Percentiles rank a stretch among this genome's conserved stretches.
phyloP scores from a whole-genome alignment of 2,329 filamentous ascomycete genomes.

The Talaromyces sp. region DNA sequence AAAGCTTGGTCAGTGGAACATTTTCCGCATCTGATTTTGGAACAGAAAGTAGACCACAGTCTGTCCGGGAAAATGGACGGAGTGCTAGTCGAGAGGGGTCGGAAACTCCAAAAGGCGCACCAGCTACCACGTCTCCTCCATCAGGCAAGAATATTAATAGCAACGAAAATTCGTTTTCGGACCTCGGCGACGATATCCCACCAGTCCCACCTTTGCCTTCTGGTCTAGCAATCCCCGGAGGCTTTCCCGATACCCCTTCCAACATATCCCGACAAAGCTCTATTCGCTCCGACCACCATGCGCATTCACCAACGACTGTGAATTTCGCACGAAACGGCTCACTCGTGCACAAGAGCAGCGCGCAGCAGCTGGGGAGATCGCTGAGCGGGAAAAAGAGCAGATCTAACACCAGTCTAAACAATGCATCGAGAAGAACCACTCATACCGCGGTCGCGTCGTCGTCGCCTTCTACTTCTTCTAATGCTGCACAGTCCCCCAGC shows the following conservation, averaged over 20 bases:
- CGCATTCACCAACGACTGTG: slow-evolving; percentile 24
- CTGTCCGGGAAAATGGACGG: slow-evolving; percentile 16
- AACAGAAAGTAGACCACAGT: slow-evolving; percentile 23
- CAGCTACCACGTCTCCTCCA: slow-evolving; percentile 10
- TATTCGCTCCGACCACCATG: slow-evolving; percentile 22
- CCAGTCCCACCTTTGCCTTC: slow-evolving; percentile 42
- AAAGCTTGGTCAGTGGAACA: slow-evolving; percentile 39
- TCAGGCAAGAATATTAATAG: slow-evolving; percentile 12
- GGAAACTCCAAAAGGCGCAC: slow-evolving; percentile 27
- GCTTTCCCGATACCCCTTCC: slow-evolving; percentile 32
- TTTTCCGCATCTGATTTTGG: slow-evolving; percentile 32
- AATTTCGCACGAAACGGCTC: slow-evolving; percentile 9
- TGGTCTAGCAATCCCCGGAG: slow-evolving; percentile 34
- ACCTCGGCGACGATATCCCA: slow-evolving; percentile 30
- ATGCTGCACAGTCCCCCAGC: background rate
- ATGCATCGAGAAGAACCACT: slow-evolving; percentile 1
- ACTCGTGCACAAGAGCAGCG: slow-evolving; percentile 17
- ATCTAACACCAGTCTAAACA: slow-evolving; percentile 25
- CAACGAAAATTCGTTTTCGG: slow-evolving; percentile 10
- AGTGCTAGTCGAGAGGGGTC: slow-evolving; percentile 20
- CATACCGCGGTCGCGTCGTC: slow-evolving; percentile 1
- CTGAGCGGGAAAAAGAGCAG: slow-evolving; percentile 30
- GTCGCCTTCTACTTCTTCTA: slow-evolving; percentile 4
- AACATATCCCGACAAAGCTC: slow-evolving; percentile 20
- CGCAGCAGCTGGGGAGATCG: slow-evolving; percentile 18